Conservation (phyloP, 2,329 filamentous ascomycete genomes). For the Paracoccidioides brasiliensis region DNA sequence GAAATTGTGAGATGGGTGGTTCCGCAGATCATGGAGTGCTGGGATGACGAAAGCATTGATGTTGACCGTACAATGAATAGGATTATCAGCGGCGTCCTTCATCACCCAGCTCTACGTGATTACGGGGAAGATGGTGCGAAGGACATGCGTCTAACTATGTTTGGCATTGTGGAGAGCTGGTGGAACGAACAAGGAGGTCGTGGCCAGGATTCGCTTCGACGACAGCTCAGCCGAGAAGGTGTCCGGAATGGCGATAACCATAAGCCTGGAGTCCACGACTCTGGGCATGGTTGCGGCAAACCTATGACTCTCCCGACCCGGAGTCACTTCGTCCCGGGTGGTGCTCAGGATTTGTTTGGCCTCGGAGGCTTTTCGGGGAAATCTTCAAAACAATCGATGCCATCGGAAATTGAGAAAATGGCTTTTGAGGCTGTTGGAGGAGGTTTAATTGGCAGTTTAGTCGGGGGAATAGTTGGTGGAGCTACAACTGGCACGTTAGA, state of each 20-base stretch:
- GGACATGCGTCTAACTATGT: slow-evolving; percentile 67
- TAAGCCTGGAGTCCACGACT: slow-evolving; percentile 70
- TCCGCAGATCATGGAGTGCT: slow-evolving; percentile 75
- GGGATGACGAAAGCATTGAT: slow-evolving; percentile 65
- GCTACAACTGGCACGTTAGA: slow-evolving; percentile 51
- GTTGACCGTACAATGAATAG: slow-evolving; percentile 57
- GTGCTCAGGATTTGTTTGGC: slow-evolving; percentile 22
- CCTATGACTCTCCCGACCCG: slow-evolving; percentile 60
- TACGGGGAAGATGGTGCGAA: slow-evolving; percentile 55
- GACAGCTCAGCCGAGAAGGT: slow-evolving; percentile 64
- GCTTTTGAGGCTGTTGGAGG: slow-evolving; percentile 50
- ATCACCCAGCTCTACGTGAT: slow-evolving; percentile 70
- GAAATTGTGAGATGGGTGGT: slow-evolving; percentile 73
- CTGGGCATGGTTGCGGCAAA: slow-evolving; percentile 75
- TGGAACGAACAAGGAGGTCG: slow-evolving; percentile 55
- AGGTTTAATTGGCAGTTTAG: slow-evolving; percentile 54
- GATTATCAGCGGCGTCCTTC: slow-evolving; percentile 71
- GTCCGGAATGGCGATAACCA: slow-evolving; percentile 71
- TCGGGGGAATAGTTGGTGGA: slow-evolving; percentile 52
- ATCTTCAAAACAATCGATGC: slow-evolving; percentile 9
- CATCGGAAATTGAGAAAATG: slow-evolving; percentile 35
- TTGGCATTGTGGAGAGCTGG: slow-evolving; percentile 68
- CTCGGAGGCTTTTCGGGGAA: slow-evolving; percentile 21
- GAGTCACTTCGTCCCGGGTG: slow-evolving; percentile 14
- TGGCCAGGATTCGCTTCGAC: slow-evolving; percentile 54